Base-by-base conservation (phyloP, 192 early-diverging fungal species). In the Thamnidium elegans region DNA sequence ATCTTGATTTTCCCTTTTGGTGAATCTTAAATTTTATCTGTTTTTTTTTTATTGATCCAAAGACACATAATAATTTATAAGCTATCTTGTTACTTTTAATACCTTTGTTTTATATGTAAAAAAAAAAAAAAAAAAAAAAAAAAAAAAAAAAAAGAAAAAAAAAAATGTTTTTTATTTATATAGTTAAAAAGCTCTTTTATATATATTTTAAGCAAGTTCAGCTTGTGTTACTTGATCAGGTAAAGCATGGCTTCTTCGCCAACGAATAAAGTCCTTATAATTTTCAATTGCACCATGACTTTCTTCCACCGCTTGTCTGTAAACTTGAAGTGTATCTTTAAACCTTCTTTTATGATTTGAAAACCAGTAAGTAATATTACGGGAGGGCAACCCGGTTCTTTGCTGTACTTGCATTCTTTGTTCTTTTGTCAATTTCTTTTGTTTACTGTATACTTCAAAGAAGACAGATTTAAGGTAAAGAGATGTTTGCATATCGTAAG, bases 311-410 rank as follows among this genome's bases (percentile, higher is more conserved):
- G 32, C 32, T 20, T 14, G 9, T 23, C 39, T 17, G 30, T 56
- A 69, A 17, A 34, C 31, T 34, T 45, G 9, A 11, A 62, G 30
- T 10, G 45, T 42, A 3, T 45, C 50, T 19, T 50, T 43, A 15
- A 52, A 71, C 54, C 71, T 62, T 11, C 71, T 20, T 43, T 73
- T 73, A 39, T 67, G 65, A 31, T 73, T 73, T 30, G 71, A 67
- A 30, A 73, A 63, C 71, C 71, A 73, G 31, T 73, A 73, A 17
- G 71, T 73, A 30, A 73, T 61, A 7, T 58, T 73, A 3, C 71
- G 48, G 20, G 66, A 55, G n/a, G 62, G n/a, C 19, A 73, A 36
- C 4, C 63, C 66, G n/a, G 71, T 73, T 31, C 58, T 32, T 10
- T 42, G 6, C 15, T 50, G 47, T 45, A 73, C 48, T 34, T 52